Evolutionary conservation across 192 early-diverging fungal species (phyloP).

Genomic region (Paraglomus occultum): DNA sequence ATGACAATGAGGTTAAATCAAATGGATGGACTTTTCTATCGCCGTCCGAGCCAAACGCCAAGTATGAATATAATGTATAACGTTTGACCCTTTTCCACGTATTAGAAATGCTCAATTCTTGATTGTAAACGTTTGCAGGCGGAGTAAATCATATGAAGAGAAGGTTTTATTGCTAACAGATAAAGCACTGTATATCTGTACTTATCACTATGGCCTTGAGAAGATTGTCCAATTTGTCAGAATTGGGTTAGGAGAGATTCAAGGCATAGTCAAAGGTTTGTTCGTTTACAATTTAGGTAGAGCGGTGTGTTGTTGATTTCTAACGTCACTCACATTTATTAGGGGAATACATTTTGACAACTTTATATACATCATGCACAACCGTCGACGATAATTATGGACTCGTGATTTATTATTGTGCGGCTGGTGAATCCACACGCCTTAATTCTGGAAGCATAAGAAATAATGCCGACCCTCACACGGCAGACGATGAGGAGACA

Average conservation of each 20-base stretch:
- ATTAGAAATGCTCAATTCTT: not conserved
- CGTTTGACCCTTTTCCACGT: slow-evolving; percentile 27
- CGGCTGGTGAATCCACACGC: slow-evolving; percentile 47
- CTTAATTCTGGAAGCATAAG: slow-evolving; percentile 52
- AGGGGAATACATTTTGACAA: slow-evolving; percentile 46
- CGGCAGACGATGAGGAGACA: slow-evolving; percentile 14
- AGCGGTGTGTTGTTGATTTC: not conserved
- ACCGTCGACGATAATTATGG: slow-evolving; percentile 51
- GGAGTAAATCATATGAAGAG: slow-evolving; percentile 51
- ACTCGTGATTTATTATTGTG: slow-evolving; percentile 45
- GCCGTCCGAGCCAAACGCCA: slow-evolving; percentile 48
- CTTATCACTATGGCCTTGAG: slow-evolving; percentile 65
- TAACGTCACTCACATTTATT: not conserved
- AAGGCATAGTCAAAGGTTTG: slow-evolving; percentile 54
- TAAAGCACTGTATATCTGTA: slow-evolving; percentile 66
- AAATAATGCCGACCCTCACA: slow-evolving; percentile 33
- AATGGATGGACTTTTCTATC: slow-evolving; percentile 65
- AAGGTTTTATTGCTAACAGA: slow-evolving; percentile 65
- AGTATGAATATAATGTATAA: slow-evolving; percentile 33
- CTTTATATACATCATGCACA: slow-evolving; percentile 34
- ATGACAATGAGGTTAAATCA: slow-evolving; percentile 57
- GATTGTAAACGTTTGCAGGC: not conserved
- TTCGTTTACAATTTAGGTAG: slow-evolving; percentile 12
- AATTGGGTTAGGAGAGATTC: slow-evolving; percentile 55
- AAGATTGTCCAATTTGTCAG: slow-evolving; percentile 65